Conservation (phyloP, 2,329 filamentous ascomycete genomes). For the Colletotrichum tabaci region DNA sequence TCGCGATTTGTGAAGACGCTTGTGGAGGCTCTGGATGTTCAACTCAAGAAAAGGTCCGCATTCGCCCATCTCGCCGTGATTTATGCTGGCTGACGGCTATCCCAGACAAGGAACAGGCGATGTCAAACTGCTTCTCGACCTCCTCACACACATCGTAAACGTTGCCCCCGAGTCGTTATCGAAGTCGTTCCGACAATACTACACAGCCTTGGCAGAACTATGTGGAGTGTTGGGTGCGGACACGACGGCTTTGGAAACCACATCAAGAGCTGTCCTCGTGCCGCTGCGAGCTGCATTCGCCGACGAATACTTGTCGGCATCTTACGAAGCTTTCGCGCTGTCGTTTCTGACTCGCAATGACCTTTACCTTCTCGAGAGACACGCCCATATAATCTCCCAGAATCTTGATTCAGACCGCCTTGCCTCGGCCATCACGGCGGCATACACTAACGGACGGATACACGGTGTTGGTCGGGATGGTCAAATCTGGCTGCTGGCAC, state of each 20-base stretch:
- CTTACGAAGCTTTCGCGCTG: conserved; percentile 56
- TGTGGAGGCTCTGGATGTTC: conserved; percentile 51
- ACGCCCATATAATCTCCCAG: conserved; percentile 54
- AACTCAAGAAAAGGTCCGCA: conserved; percentile 17
- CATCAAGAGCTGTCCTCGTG: conserved; percentile 44
- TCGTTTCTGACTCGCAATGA: conserved; percentile 55
- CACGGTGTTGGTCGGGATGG: conserved; percentile 53
- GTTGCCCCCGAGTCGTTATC: conserved; percentile 49
- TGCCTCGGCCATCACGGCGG: conserved; percentile 57
- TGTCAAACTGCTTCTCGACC: conserved; percentile 52
- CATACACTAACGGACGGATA: conserved; percentile 49
- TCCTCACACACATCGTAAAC: conserved; percentile 53
- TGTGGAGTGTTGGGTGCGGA: conserved; percentile 44
- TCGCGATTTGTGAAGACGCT: conserved; percentile 55
- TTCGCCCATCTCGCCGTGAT: not conserved
- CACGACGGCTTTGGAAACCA: conserved; percentile 39
- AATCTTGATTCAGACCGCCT: conserved; percentile 58
- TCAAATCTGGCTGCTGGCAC: conserved; percentile 76
- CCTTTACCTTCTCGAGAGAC: conserved; percentile 59
- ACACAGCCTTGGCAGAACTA: conserved; percentile 55
- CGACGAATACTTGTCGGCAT: conserved; percentile 35
- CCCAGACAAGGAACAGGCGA: conserved; percentile 44
- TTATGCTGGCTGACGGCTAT: not conserved
- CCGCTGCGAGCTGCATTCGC: conserved; percentile 41
- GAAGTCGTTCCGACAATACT: conserved; percentile 54